Evolutionary conservation across 1,284 basidiomycete species (phyloP), one percentile per base, ranked within the genome.

Genomic region (Ganoderma lucidum): DNA sequence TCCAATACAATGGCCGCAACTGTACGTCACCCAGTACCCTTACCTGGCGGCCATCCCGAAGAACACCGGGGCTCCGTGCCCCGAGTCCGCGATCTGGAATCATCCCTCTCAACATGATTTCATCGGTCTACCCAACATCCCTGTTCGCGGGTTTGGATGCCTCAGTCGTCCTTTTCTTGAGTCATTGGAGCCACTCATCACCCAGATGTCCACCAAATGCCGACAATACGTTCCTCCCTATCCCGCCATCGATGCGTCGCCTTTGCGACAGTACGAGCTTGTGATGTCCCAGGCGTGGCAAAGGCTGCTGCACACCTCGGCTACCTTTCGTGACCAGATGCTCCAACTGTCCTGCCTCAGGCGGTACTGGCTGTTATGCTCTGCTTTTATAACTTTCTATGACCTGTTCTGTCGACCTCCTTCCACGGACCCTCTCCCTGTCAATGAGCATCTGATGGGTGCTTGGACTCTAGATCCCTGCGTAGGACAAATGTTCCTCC

Each of bases 1-100:
- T 37, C 62, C 62, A 2, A 32, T 51, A n/a, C 62, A 51, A 12
- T 63, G 62, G 62, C 62, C 62, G 2, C 62, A 63, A 48, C 6
- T 30, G 0, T 62, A 45, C 44, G 17, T 12, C 0, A 10, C 9
- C 2, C 12, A 19, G 3, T 62, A 32, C 30, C 30, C 42, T 3
- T 63, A 35, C 35, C 62, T 63, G 6, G 44, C 62, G 6, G 62
- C 45, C 1, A 14, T 63, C 10, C 62, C 41, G 2, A 41, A 42
- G 17, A 51, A 19, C 10, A 51, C 23, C 6, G 39, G 23, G 44
- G 44, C 28, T 41, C 19, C 60, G 23, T 10, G 41, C 15, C 41
- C n/a, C 8, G 8, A 30, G 5, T 55, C 53, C 30, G 14, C 30
- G 15, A n/a, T 30, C 44, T 19, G 23, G n/a, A 28, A 5, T 8